These are phyloP conservation scores for Fermentozyma sake DNA, from an alignment of 1,139 yeast species.

Conservation along the genomic window DNA sequence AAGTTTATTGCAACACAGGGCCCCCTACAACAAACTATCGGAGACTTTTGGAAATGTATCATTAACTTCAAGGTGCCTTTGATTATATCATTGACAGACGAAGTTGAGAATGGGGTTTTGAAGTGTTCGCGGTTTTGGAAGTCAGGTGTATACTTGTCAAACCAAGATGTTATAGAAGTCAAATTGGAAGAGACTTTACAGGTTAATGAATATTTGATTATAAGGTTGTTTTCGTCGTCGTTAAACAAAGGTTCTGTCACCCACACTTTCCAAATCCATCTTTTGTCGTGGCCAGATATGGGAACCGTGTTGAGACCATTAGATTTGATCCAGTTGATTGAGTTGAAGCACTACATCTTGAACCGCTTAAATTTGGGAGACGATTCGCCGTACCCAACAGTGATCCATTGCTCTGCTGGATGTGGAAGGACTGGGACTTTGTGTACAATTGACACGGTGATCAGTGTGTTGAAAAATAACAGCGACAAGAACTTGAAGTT, in stretches of 20 bases:
- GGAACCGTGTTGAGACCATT: constrained; percentile 34
- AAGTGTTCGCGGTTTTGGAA: constrained; percentile 58
- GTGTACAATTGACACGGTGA: constrained; percentile 65
- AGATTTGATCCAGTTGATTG: constrained; percentile 40
- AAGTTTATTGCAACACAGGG: constrained; percentile 84
- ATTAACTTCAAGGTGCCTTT: constrained; percentile 37
- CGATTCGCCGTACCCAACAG: constrained; percentile 34
- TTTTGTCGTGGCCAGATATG: constrained; percentile 53
- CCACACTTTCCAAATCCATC: constrained; percentile 44
- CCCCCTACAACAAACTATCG: constrained; percentile 70
- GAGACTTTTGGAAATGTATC: constrained; percentile 79
- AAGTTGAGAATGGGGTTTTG: constrained; percentile 47
- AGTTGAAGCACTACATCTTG: constrained; percentile 33
- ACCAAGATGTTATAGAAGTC: constrained; percentile 28
- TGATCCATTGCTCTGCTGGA: constrained; percentile 88
- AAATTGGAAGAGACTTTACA: constrained; percentile 14
- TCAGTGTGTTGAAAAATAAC: constrained; percentile 36
- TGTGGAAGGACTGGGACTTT: constrained; percentile 92
- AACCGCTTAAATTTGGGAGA: constrained; percentile 6
- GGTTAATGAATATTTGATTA: constrained; percentile 15
- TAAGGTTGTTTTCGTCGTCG: constrained; percentile 34
- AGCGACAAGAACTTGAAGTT: constrained; percentile 11
- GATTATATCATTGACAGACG: constrained; percentile 48
- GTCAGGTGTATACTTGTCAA: constrained; percentile 41
- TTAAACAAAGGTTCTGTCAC: constrained; percentile 14